Conservation (phyloP, 208 protist species). For the Crithidia expoeki region DNA sequence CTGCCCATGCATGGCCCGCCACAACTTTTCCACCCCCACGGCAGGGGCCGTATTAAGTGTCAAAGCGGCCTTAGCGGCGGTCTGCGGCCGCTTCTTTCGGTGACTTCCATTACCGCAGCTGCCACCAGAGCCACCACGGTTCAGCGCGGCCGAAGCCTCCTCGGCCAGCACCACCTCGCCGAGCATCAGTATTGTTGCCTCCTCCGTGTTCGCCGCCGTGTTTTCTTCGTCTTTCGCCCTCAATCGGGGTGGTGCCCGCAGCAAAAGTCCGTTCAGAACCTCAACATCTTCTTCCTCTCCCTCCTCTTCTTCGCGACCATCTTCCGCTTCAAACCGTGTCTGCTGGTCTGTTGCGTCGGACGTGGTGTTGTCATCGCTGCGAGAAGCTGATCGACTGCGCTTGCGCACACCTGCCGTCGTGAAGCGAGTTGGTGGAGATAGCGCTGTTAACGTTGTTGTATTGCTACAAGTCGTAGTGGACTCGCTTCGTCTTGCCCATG, state of each 20-base stretch:
- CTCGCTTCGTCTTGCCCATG: neutral
- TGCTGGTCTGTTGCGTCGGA: neutral
- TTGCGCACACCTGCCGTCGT: constrained; percentile 18
- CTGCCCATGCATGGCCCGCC: constrained; percentile 52
- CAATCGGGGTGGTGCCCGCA: neutral
- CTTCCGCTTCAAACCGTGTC: neutral
- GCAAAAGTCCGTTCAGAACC: constrained; percentile 20
- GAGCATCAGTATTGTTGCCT: constrained; percentile 47
- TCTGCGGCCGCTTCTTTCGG: constrained; percentile 12
- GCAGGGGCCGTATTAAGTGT: constrained; percentile 35
- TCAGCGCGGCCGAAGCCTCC: constrained; percentile 32
- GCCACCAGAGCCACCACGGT: constrained; percentile 13
- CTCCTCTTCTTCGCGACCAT: neutral
- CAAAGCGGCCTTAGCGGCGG: constrained; percentile 15
- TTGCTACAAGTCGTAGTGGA: too few relatives aligned
- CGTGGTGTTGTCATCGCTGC: neutral
- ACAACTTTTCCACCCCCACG: constrained; percentile 41
- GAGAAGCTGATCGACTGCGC: constrained; percentile 18
- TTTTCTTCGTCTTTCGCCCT: neutral
- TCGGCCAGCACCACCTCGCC: constrained; percentile 70
- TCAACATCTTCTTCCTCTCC: neutral
- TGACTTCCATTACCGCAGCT: neutral
- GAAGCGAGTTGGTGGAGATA: too few relatives aligned
- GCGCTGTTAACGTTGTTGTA: too few relatives aligned
- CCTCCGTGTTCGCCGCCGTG: neutral